A percentile compares a stretch with the other conserved stretches of the same genome.
phyloP scores from a whole-genome alignment of 2,329 filamentous ascomycete species.

The Periconia macrospinosa region DNA sequence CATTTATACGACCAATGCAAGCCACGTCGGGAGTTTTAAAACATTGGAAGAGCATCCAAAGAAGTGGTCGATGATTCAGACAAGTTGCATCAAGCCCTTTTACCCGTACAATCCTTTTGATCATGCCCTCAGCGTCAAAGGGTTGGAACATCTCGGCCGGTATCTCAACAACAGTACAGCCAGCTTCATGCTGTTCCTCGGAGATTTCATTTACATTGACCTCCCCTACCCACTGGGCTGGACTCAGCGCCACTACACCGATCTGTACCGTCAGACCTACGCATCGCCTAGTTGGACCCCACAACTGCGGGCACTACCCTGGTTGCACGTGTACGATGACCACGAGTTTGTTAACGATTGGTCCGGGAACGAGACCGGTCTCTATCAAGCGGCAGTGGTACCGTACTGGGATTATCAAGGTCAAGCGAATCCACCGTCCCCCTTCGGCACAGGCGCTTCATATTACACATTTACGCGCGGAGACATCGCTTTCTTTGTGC shows the following conservation, averaged over 20 bases:
- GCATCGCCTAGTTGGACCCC: background rate
- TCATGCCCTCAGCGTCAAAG: background rate
- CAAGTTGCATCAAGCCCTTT: background rate
- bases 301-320: background rate
- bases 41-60: background rate
- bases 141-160: background rate
- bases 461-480: background rate
- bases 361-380: background rate
- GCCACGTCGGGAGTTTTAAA: background rate
- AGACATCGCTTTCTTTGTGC: background rate
- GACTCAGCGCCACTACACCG: background rate
- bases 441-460: background rate
- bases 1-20: background rate
- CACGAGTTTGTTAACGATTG: background rate
- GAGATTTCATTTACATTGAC: background rate
- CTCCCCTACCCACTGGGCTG: background rate
- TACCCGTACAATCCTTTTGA: background rate
- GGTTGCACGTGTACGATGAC: background rate
- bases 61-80: background rate
- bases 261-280: background rate
- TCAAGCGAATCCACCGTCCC: background rate
- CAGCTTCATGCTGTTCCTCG: background rate
- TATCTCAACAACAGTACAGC: background rate
- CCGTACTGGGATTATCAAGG: background rate
- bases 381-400: background rate